A percentile compares a stretch with the other conserved stretches of the same genome.
phyloP scores from a whole-genome alignment of 805 yeast genomes.

The Sungouiella blattae region DNA sequence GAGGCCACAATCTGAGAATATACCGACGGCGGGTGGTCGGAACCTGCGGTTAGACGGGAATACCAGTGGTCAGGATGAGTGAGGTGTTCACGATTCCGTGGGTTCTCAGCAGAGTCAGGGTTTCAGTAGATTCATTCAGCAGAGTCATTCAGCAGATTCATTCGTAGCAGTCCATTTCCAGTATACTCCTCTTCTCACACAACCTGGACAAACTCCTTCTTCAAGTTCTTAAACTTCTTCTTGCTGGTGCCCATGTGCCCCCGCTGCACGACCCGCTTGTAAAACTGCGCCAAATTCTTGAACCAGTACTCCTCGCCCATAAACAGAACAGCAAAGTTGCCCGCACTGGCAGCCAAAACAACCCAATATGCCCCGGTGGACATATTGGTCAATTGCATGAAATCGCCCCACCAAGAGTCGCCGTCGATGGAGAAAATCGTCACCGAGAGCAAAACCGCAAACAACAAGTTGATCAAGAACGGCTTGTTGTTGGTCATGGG shows the following conservation, averaged over 20 bases:
- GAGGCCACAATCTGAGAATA: no score
- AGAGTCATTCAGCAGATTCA: no score
- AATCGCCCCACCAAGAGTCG: conserved; percentile 52
- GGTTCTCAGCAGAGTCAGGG: no score
- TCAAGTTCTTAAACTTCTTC: conserved; percentile 26
- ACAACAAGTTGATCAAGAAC: conserved; percentile 58
- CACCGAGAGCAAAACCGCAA: conserved; percentile 49
- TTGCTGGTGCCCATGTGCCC: conserved; percentile 28
- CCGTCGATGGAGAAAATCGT: conserved; percentile 53
- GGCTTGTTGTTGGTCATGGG: conserved; percentile 65
- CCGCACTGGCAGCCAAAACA: conserved; percentile 43
- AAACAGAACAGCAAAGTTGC: conserved; percentile 49
- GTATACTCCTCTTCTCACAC: no score
- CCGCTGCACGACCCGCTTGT: conserved; percentile 34
- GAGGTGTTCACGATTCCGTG: no score
- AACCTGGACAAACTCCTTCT: background rate
- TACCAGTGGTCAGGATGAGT: no score
- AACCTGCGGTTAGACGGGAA: no score
- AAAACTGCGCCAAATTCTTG: conserved; percentile 33
- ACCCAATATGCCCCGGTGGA: conserved; percentile 46
- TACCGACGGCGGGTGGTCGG: no score
- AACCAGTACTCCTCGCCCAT: conserved; percentile 46
- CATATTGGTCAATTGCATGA: conserved; percentile 74
- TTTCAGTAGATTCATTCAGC: no score
- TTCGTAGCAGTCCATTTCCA: no score